phyloP scores from a whole-genome alignment of 1,284 basidiomycete genomes.

The Meira miltonrushii region DNA sequence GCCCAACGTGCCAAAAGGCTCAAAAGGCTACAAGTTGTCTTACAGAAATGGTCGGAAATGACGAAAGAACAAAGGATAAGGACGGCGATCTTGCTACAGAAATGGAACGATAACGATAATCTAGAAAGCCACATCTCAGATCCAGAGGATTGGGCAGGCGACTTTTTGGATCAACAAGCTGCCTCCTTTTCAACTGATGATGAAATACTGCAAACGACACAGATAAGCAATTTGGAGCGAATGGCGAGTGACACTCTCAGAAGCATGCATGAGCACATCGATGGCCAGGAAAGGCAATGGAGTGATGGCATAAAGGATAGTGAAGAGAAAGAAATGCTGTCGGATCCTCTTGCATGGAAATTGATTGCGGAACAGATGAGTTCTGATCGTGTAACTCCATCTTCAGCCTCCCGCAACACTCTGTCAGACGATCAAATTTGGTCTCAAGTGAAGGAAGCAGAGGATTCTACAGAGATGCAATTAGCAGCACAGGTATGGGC shows the following conservation, averaged over 20 bases:
- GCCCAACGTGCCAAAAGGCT: conserved; percentile 4
- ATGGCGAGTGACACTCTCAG: too few species aligned
- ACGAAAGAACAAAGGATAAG: neutral
- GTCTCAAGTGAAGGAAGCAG: conserved; percentile 6
- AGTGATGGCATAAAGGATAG: neutral
- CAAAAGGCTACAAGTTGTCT: neutral
- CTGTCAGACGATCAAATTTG: neutral
- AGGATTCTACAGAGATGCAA: neutral
- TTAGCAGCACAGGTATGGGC: neutral
- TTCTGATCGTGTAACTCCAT: too few species aligned
- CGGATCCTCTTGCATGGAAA: too few species aligned
- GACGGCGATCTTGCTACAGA: neutral
- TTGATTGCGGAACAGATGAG: too few species aligned
- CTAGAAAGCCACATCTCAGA: too few species aligned
- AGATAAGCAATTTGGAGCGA: too few species aligned
- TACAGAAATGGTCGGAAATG: neutral
- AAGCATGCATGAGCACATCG: too few species aligned
- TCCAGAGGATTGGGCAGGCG: too few species aligned
- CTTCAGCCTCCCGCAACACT: neutral
- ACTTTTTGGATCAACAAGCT: too few species aligned
- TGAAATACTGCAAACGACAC: too few species aligned
- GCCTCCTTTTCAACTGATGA: too few species aligned
- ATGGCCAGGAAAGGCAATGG: too few species aligned
- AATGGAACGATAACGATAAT: neutral
- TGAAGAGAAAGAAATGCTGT: neutral